Evolutionary conservation across 1,284 basidiomycete genomes (phyloP).

Genomic region (Tilletia indica): DNA sequence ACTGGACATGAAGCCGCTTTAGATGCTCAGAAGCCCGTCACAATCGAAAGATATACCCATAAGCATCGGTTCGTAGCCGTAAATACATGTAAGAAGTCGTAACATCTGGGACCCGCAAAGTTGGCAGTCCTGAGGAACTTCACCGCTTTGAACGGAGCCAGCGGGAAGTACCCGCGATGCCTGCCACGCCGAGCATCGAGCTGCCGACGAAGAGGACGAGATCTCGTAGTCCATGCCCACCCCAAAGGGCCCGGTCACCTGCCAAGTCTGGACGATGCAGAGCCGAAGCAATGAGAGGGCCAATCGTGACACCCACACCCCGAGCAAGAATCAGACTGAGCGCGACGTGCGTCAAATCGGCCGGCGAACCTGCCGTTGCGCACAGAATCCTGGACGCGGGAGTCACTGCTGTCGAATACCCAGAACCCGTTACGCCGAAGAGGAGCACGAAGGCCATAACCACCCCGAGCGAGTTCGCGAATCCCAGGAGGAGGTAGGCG

Average conservation of each 20-base stretch:
- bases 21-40: too few relatives aligned
- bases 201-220: constrained; percentile 33
- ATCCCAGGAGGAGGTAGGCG: constrained; percentile 39
- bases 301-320: constrained; percentile 35
- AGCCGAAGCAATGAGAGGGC: constrained; percentile 35
- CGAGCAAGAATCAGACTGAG: constrained; percentile 30
- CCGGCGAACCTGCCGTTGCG: neutral
- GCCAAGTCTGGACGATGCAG: constrained; percentile 19
- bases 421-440: constrained; percentile 31
- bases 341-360: constrained; percentile 25
- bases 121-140: too few relatives aligned
- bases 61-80: too few relatives aligned
- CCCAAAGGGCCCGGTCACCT: constrained; percentile 2
- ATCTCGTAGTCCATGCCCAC: constrained; percentile 30
- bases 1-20: too few relatives aligned
- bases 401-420: constrained; percentile 16
- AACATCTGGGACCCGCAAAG: too few relatives aligned
- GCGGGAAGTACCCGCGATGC: neutral
- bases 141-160: neutral
- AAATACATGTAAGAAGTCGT: too few relatives aligned
- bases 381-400: neutral
- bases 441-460: constrained; percentile 41
- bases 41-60: too few relatives aligned
- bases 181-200: constrained; percentile 17
- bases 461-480: constrained; percentile 37